These are phyloP conservation scores for Leccinellum luteum DNA, from an alignment of 768 basidiomycete genomes.

Conservation along the genomic window DNA sequence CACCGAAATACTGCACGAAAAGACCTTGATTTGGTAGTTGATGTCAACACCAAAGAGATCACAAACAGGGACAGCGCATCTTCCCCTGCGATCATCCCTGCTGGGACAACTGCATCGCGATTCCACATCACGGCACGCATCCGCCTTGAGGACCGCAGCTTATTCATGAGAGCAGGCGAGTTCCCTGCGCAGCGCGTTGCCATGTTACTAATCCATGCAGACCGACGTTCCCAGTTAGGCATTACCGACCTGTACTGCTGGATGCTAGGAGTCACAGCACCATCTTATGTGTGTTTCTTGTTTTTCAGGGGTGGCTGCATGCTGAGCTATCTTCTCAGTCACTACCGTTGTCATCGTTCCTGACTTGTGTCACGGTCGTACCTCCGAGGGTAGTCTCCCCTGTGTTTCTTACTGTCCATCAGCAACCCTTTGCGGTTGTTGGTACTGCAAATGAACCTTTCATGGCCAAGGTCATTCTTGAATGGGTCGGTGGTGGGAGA, in stretches of 20 bases:
- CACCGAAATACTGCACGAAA: conserved; percentile 43
- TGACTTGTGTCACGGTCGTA: conserved; percentile 39
- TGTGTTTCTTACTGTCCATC: conserved; percentile 31
- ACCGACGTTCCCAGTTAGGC: conserved; percentile 26
- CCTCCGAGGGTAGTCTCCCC: conserved; percentile 34
- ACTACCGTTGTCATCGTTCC: conserved; percentile 28
- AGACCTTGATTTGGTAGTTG: conserved; percentile 31
- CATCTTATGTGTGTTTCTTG: conserved; percentile 43
- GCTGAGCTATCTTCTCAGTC: conserved; percentile 17
- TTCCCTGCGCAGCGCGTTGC: neutral
- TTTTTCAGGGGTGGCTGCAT: neutral
- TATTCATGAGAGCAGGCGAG: conserved; percentile 42
- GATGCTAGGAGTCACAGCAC: conserved; percentile 43
- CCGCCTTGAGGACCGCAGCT: conserved; percentile 42
- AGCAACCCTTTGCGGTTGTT: conserved; percentile 40
- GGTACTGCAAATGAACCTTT: conserved; percentile 45
- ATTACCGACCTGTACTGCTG: conserved; percentile 43
- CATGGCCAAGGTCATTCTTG: conserved; percentile 40
- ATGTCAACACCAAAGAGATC: neutral
- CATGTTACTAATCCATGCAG: conserved; percentile 23
- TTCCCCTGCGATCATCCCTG: conserved; percentile 5
- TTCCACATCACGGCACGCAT: conserved; percentile 48
- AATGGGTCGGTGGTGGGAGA: conserved; percentile 43
- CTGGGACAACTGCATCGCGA: conserved; percentile 29
- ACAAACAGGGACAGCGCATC: neutral